Evolutionary conservation across 257 asterid species (phyloP).

Genomic region (Fraxinus anomala): DNA sequence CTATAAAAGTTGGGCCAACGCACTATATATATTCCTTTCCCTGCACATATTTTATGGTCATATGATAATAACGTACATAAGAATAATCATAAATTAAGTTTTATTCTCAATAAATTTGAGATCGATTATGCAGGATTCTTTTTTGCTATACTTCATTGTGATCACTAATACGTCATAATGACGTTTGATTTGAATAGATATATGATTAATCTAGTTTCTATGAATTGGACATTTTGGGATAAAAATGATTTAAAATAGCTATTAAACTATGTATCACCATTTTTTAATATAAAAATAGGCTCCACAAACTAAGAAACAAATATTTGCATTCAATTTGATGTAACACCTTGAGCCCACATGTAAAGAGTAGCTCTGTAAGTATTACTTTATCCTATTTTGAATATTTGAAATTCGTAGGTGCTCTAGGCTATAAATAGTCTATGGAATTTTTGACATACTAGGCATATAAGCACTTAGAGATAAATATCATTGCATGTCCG

Average conservation of each 20-base stretch:
- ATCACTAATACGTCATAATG: constrained; percentile 8
- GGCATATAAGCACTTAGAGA: neutral
- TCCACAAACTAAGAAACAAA: constrained; percentile 33
- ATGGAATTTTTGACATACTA: neutral
- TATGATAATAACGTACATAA: neutral
- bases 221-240: constrained; percentile 36
- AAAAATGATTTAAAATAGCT: constrained; percentile 1
- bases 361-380: constrained; percentile 14
- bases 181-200: neutral
- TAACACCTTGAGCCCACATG: constrained; percentile 33
- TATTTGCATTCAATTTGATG: constrained; percentile 32
- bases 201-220: constrained; percentile 24
- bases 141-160: neutral
- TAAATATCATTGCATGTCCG: neutral
- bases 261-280: neutral
- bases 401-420: neutral
- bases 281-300: constrained; percentile 14
- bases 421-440: neutral
- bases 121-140: neutral
- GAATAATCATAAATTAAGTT: neutral
- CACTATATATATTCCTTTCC: constrained; percentile 10
- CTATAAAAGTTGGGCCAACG: constrained; percentile 33
- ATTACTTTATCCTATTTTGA: neutral
- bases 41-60: constrained; percentile 7
- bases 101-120: neutral